A percentile compares a stretch with the other conserved stretches of the same genome.
Conservation (phyloP, 768 basidiomycete species). For the Amanita pseudoporphyria region DNA sequence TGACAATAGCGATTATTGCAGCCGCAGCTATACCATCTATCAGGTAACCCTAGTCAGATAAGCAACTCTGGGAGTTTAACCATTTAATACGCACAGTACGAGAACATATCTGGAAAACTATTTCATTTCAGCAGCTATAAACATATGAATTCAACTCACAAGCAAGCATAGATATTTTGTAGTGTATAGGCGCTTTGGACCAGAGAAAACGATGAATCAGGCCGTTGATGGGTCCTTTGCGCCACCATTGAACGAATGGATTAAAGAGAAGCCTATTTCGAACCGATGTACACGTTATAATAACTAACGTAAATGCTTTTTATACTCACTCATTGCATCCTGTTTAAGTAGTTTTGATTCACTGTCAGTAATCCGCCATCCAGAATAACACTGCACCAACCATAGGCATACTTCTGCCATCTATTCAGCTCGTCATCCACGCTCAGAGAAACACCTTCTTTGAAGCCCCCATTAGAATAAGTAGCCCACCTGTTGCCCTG, state of each 20-base stretch:
- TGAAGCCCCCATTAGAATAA: slow-evolving; percentile 77
- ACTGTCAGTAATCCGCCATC: not conserved
- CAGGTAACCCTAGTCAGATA: not conserved
- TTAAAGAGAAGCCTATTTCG: slow-evolving; percentile 65
- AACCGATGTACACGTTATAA: slow-evolving; percentile 20
- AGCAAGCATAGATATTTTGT: slow-evolving; percentile 72
- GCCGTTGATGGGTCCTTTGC: slow-evolving; percentile 64
- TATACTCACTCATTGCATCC: slow-evolving; percentile 47
- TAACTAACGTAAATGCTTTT: slow-evolving; percentile 12
- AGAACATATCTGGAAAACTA: slow-evolving; percentile 37
- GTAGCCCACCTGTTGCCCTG: slow-evolving; percentile 48
- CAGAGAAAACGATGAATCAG: slow-evolving; percentile 73
- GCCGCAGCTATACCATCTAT: slow-evolving; percentile 56
- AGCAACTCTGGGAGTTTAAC: not conserved
- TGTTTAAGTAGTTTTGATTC: not conserved
- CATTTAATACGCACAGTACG: slow-evolving; percentile 29
- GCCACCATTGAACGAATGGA: slow-evolving; percentile 68
- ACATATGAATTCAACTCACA: slow-evolving; percentile 28
- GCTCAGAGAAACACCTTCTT: slow-evolving; percentile 85
- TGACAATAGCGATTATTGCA: slow-evolving; percentile 57
- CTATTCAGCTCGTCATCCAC: slow-evolving; percentile 84
- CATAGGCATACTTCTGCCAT: slow-evolving; percentile 76
- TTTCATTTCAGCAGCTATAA: not conserved
- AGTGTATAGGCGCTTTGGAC: slow-evolving; percentile 67
- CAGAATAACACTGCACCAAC: slow-evolving; percentile 8